These are phyloP conservation scores for Phalaenopsis hybrid DNA, from an alignment of 116 monocot species.

Conservation along the genomic window DNA sequence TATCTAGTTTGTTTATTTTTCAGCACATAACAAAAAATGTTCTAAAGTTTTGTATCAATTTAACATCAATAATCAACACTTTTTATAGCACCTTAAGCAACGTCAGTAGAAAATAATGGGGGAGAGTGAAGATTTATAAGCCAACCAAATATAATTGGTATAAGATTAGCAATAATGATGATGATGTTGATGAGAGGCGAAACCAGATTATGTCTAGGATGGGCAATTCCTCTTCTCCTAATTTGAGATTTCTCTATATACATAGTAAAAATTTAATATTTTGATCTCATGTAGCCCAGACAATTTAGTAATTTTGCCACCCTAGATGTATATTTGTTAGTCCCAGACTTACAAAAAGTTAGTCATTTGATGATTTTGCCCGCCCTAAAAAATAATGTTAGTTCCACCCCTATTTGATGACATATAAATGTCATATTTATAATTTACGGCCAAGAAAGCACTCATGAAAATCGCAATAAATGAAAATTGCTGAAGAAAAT, in stretches of 20 bases:
- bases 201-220: no score
- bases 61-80: background rate
- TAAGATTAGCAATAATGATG: background rate
- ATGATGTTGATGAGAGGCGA: background rate
- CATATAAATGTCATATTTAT: no score
- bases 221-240: no score
- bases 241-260: no score
- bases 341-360: no score
- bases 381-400: no score
- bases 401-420: no score
- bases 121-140: background rate
- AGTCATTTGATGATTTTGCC: no score
- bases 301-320: no score
- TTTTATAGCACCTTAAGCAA: background rate
- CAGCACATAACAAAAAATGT: background rate
- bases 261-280: no score
- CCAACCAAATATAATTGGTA: background rate
- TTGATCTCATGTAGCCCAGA: no score
- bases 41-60: background rate
- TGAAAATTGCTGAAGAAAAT: background rate
- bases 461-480: background rate
- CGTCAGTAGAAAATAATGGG: background rate
- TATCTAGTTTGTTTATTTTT: background rate
- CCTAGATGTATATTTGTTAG: no score
- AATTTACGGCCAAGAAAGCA: background rate